phyloP scores from a whole-genome alignment of 2,329 filamentous ascomycete species.

The Phoma herbarum region DNA sequence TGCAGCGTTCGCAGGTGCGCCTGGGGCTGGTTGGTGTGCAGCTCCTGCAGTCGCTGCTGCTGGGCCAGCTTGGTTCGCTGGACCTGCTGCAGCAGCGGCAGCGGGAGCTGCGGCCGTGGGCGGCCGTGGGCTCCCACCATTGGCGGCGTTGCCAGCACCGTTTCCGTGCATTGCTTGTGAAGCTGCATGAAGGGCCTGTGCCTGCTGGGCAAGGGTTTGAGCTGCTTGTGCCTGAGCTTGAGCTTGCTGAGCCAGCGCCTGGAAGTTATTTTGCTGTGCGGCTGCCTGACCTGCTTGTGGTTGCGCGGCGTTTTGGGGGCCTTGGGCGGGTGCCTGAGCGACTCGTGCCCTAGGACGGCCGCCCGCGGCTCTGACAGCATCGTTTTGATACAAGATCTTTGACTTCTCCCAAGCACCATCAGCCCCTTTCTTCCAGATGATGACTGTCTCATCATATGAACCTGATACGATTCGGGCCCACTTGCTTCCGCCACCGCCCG shows the following conservation, averaged over 20 bases:
- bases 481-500: slow-evolving; percentile 85
- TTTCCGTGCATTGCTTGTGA: slow-evolving; percentile 40
- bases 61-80: slow-evolving; percentile 14
- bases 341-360: slow-evolving; percentile 48
- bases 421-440: slow-evolving; percentile 89
- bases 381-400: slow-evolving; percentile 78
- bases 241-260: slow-evolving; percentile 48
- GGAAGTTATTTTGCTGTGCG: slow-evolving; percentile 37
- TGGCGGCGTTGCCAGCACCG: slow-evolving; percentile 20
- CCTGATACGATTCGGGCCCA: slow-evolving; percentile 97
- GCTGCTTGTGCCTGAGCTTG: slow-evolving; percentile 50
- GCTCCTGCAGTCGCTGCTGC: slow-evolving; percentile 18
- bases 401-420: slow-evolving; percentile 85
- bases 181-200: slow-evolving; percentile 48
- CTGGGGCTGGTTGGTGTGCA: slow-evolving; percentile 26
- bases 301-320: slow-evolving; percentile 27
- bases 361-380: slow-evolving; percentile 63
- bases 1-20: slow-evolving; percentile 27
- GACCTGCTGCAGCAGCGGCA: slow-evolving; percentile 11
- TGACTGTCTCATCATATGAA: slow-evolving; percentile 94
- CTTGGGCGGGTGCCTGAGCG: slow-evolving; percentile 30
- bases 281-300: slow-evolving; percentile 28
- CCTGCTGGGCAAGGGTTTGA: slow-evolving; percentile 46
- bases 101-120: slow-evolving; percentile 12
- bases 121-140: slow-evolving; percentile 18